Base-by-base conservation (phyloP, 2,329 filamentous ascomycete species). In the Colletotrichum cereale region DNA sequence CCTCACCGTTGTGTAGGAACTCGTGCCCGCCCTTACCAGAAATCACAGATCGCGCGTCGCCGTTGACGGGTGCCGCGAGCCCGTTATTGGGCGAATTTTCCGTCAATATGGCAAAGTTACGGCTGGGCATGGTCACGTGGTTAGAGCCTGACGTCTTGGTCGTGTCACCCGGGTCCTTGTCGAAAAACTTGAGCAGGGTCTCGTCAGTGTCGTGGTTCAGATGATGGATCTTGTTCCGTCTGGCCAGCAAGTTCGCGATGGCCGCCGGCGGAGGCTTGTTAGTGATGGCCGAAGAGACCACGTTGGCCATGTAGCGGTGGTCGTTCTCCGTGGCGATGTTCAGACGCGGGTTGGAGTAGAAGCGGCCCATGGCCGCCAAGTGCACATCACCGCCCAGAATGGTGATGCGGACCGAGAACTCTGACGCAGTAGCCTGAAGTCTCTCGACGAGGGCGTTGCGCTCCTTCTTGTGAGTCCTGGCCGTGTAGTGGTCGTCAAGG, bases 301-400 rank as follows among this genome's bases (percentile, higher is more conserved):
- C 88, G 78, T 99, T 99, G 62, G 92, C 92, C 90, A 99, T 98
- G 81, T 98, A 98, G 67, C 96, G 90, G 79, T 94, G 93, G 80
- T 99, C 96, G 71, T 91, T 88, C 78, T 96, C 92, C 66, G 91
- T 92, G 0, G 93, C 88, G 42, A 97, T 88, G 64, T 91, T 87
- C 55, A 96, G 86, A 76, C 91, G 91, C 10, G 94, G 93, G 77
- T 96, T 96, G 21, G 94, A 95, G 84, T 97, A 98, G 85, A 99
- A 98, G 72, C 96, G 93, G 0, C 96, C 96, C 34, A 98, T 86
- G 16, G 95, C 96, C 36, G 93, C 95, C 48, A 98, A 85, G 80
- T 98, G 96, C 53, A 98, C 96, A 78, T 98, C 96, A 34, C 96
- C 96, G 75, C 96, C 93, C 5, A 99, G 86, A 73, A 99, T 97